Conservation (phyloP, 2,329 filamentous ascomycete genomes). For the Xylariaceae sp. region DNA sequence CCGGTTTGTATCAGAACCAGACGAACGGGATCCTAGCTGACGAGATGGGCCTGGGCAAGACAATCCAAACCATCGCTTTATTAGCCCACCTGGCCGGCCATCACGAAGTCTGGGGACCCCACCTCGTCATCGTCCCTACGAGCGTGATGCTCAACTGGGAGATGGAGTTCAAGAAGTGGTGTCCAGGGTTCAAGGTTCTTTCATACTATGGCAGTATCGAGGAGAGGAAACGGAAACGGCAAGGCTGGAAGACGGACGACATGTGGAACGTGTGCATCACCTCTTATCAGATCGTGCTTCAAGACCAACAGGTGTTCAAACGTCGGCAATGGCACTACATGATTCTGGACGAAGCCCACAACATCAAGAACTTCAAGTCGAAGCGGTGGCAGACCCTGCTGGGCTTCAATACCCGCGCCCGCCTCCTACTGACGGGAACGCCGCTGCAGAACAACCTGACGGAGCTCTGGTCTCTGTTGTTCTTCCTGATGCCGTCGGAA, state of each 20-base stretch:
- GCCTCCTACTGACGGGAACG: constrained; percentile 86
- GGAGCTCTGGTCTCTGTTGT: constrained; percentile 92
- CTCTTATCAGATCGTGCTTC: constrained; percentile 91
- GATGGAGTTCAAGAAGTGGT: constrained; percentile 99
- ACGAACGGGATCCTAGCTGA: constrained; percentile 96
- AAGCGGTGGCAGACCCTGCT: constrained; percentile 94
- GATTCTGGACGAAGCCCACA: constrained; percentile 96
- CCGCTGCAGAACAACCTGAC: constrained; percentile 95
- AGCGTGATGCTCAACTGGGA: constrained; percentile 99
- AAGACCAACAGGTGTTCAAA: constrained; percentile 91
- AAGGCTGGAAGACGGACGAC: constrained; percentile 89
- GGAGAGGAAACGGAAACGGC: constrained; percentile 83
- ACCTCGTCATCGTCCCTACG: constrained; percentile 92
- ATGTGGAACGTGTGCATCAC: constrained; percentile 97
- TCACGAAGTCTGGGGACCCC: constrained; percentile 90
- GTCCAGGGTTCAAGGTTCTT: constrained; percentile 94
- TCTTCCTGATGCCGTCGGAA: constrained; percentile 91
- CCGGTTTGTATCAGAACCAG: constrained; percentile 82
- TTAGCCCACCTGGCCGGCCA: constrained; percentile 87
- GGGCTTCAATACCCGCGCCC: constrained; percentile 83
- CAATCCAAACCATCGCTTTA: constrained; percentile 93
- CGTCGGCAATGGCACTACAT: constrained; percentile 94
- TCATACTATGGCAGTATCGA: constrained; percentile 95
- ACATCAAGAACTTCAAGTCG: constrained; percentile 99
- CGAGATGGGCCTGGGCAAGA: constrained; percentile 98